Percentiles rank a stretch among this genome's conserved stretches.
These are phyloP conservation scores for Diaporthe sp. DNA, from an alignment of 2,329 filamentous ascomycete genomes.

Conservation along the genomic window DNA sequence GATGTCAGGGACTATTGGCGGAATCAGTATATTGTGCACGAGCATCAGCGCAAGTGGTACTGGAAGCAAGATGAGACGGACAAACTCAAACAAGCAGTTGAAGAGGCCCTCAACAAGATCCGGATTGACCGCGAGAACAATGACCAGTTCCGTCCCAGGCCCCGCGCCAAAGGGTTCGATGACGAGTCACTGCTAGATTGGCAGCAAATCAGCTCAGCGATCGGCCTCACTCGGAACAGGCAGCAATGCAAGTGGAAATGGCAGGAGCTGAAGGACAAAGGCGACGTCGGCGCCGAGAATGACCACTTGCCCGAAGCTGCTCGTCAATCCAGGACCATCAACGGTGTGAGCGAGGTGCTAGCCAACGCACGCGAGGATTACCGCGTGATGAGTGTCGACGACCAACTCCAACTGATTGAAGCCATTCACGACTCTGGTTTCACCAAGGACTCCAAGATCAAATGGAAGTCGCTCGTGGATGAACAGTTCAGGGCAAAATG, in stretches of 20 bases:
- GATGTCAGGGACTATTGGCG: conserved; percentile 79
- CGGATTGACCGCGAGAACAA: conserved; percentile 53
- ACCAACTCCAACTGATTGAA: conserved; percentile 59
- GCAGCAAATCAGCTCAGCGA: conserved; percentile 71
- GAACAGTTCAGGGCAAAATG: conserved; percentile 55
- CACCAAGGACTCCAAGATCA: conserved; percentile 59
- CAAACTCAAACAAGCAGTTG: conserved; percentile 64
- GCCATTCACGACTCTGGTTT: conserved; percentile 58
- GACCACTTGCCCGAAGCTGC: conserved; percentile 38
- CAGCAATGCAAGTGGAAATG: conserved; percentile 79
- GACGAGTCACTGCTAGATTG: conserved; percentile 73
- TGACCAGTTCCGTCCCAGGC: conserved; percentile 29
- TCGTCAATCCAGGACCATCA: conserved; percentile 43
- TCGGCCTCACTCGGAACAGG: conserved; percentile 72
- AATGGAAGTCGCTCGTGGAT: conserved; percentile 61
- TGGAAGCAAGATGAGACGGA: conserved; percentile 75
- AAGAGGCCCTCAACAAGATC: conserved; percentile 64
- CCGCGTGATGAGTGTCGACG: conserved; percentile 55
- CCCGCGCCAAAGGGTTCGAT: conserved; percentile 48
- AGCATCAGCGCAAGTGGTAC: conserved; percentile 61
- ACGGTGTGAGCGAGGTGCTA: conserved; percentile 55
- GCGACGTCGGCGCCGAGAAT: conserved; percentile 40
- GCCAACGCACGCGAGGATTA: conserved; percentile 58
- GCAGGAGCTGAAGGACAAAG: conserved; percentile 60
- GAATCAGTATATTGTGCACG: conserved; percentile 73